Conservation (phyloP, 2,329 filamentous ascomycete species). For the Magnaporthiopsis rhizophila region DNA sequence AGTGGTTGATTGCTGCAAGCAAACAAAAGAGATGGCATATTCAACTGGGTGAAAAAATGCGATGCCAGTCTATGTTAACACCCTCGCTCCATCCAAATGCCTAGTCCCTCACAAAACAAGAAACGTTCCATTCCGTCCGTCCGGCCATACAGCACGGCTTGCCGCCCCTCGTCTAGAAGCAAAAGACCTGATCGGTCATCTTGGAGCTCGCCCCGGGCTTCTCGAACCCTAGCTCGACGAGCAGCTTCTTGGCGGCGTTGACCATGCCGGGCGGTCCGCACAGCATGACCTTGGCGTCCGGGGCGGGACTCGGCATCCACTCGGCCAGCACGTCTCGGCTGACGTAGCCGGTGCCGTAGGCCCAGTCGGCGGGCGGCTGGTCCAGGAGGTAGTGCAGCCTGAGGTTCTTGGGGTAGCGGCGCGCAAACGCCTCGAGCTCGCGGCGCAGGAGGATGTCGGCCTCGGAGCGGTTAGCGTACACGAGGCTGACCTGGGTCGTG, state of each 20-base stretch:
- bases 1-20: not conserved
- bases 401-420: constrained; percentile 43
- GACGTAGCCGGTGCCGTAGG: constrained; percentile 39
- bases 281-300: constrained; percentile 44
- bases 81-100: not conserved
- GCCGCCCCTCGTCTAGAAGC: constrained; percentile 28
- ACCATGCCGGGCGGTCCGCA: constrained; percentile 57
- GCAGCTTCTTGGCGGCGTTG: constrained; percentile 43
- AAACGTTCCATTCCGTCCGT: not conserved
- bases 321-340: constrained; percentile 41
- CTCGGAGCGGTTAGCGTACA: constrained; percentile 53
- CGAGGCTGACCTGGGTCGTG: constrained; percentile 44
- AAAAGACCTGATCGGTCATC: constrained; percentile 47
- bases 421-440: constrained; percentile 46
- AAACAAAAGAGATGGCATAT: not conserved
- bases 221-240: constrained; percentile 42
- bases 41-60: not conserved
- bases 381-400: constrained; percentile 48
- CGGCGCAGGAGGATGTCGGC: constrained; percentile 50
- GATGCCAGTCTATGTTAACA: not conserved
- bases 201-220: constrained; percentile 40
- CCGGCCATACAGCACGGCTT: not conserved
- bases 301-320: constrained; percentile 35
- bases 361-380: constrained; percentile 37
- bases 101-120: not conserved